These are phyloP conservation scores for Talaromyces thailandensis DNA, from an alignment of 495 filamentous ascomycete genomes.

Conservation along the genomic window DNA sequence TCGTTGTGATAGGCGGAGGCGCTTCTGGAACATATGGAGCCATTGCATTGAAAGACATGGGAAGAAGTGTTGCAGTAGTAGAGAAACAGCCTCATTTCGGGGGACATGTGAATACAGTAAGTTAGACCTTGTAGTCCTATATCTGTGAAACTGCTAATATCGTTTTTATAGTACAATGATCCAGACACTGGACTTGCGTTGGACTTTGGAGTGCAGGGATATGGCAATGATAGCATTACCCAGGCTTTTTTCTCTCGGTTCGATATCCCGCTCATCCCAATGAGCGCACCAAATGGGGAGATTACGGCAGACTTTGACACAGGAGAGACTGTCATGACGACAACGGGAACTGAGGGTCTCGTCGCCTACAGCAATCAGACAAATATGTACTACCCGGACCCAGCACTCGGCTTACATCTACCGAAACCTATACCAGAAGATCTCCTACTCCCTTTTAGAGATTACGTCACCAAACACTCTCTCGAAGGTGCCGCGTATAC, in stretches of 20 bases:
- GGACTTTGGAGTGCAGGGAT: background rate
- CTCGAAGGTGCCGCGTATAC: background rate
- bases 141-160: background rate
- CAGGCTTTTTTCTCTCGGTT: background rate
- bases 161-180: constrained; percentile 18
- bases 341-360: background rate
- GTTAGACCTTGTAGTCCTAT: background rate
- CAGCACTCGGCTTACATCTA: background rate
- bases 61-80: constrained; percentile 26
- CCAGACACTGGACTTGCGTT: background rate
- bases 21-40: constrained; percentile 26
- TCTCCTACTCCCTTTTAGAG: background rate
- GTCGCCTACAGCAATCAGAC: background rate
- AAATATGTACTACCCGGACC: background rate
- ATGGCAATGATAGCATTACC: background rate
- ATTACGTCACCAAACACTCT: background rate
- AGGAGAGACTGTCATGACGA: background rate
- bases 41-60: constrained; percentile 19
- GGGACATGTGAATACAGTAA: constrained; percentile 29
- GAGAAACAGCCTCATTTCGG: constrained; percentile 26
- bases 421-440: background rate
- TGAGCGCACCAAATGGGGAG: background rate
- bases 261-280: background rate
- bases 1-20: background rate
- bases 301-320: background rate